Evolutionary conservation across 2,329 filamentous ascomycete genomes (phyloP).

Genomic region (Penicillium sp.): DNA sequence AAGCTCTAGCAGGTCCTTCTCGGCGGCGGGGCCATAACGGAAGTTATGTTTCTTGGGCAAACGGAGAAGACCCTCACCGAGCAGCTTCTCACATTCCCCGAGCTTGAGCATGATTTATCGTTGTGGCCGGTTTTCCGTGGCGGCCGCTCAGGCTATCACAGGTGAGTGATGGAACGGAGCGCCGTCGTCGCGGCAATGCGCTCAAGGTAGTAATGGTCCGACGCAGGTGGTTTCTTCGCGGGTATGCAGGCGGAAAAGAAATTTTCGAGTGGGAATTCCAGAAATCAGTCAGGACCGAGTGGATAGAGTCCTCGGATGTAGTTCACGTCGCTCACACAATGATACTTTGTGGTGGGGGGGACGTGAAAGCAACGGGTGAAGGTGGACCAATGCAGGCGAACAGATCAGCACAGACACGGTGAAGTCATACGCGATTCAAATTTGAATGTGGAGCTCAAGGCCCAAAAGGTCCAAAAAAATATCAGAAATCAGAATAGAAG

Average conservation of each 20-base stretch:
- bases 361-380: conserved; percentile 11
- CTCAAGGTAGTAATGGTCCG: conserved; percentile 6
- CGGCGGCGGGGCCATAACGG: conserved; percentile 71
- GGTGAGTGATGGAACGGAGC: conserved; percentile 10
- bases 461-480: conserved; percentile 1
- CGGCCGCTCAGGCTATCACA: conserved; percentile 28
- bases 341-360: conserved; percentile 23
- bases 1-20: conserved; percentile 68
- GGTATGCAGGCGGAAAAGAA: background rate
- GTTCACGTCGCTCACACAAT: conserved; percentile 6
- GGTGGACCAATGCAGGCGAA: conserved; percentile 23
- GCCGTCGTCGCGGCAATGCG: conserved; percentile 13
- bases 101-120: conserved; percentile 41
- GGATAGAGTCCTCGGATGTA: background rate
- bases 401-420: conserved; percentile 9
- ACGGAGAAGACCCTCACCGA: conserved; percentile 77
- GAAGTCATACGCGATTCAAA: conserved; percentile 7
- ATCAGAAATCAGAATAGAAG: background rate
- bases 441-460: conserved; percentile 1
- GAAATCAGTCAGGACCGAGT: background rate
- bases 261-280: background rate
- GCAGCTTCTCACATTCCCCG: conserved; percentile 66
- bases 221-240: background rate
- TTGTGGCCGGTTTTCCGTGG: conserved; percentile 15
- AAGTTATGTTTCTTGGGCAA: conserved; percentile 71